A percentile compares a stretch with the other conserved stretches of the same genome.
Evolutionary conservation across 805 yeast genomes (phyloP).

Genomic region (Lipomyces mesembrius): DNA sequence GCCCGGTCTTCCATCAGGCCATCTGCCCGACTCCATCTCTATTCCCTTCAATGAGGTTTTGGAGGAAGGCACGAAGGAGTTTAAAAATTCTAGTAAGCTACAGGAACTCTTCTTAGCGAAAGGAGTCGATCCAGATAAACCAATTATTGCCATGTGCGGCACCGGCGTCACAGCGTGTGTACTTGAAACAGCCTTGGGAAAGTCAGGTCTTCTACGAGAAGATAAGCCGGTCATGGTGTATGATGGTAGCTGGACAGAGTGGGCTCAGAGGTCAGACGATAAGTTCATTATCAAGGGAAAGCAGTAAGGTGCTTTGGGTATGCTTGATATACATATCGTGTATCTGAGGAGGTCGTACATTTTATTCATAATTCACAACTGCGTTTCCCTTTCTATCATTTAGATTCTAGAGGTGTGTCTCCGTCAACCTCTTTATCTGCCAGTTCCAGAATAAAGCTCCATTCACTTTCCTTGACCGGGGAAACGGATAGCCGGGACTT

Average conservation of each 20-base stretch:
- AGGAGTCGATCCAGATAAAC: conserved; percentile 54
- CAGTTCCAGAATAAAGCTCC: conserved; percentile 48
- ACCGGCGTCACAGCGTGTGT: conserved; percentile 96
- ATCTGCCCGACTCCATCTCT: conserved; percentile 77
- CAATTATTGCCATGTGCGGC: conserved; percentile 88
- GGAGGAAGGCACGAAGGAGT: conserved; percentile 52
- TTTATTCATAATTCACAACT: not conserved
- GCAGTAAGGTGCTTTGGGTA: conserved; percentile 2
- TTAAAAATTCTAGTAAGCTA: conserved; percentile 56
- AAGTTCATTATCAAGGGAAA: conserved; percentile 56
- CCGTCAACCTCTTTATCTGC: conserved; percentile 41
- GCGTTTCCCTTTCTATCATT: not conserved
- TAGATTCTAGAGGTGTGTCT: not conserved
- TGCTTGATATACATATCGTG: too few species aligned
- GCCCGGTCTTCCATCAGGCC: conserved; percentile 86
- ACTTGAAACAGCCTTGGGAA: conserved; percentile 71
- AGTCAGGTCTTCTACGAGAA: conserved; percentile 49
- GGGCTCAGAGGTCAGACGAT: conserved; percentile 74
- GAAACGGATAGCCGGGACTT: conserved; percentile 58
- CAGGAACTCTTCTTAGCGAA: conserved; percentile 53
- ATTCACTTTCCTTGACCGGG: conserved; percentile 55
- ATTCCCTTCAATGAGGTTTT: conserved; percentile 74
- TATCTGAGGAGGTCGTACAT: too few species aligned
- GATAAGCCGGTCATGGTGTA: conserved; percentile 59
- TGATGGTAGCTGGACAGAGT: conserved; percentile 74